Evolutionary conservation across 257 asterid genomes (phyloP), one percentile per base, ranked within the genome.

Genomic region (Galeopsis tetrahit): DNA sequence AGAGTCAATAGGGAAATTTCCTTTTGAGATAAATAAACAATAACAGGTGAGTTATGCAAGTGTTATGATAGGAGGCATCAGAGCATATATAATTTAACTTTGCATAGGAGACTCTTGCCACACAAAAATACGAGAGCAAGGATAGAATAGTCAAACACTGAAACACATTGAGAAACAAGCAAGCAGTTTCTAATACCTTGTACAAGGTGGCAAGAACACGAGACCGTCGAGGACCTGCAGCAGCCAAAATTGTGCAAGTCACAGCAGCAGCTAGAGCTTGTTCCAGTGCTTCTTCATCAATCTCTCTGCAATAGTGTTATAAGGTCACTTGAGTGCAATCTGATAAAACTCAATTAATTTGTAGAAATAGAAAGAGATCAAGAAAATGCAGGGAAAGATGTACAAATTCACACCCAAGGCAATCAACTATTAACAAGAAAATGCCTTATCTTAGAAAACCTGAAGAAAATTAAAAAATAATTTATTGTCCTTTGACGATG

Each of bases 141-240:
- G 48, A 71, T 31, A 49, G 49, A 35, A 43, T 2, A 14, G 75
- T 34, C 42, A 34, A 58, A 48, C 32, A 31, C 31, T 31, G 38
- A 75, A 10, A 21, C 70, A 44, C 35, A 34, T 52, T 13, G 4
- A 38, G 2, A 68, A 34, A 49, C 42, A 69, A 35, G 48, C 49
- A 61, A 63, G 66, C 67, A 58, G 55, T n/a, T 59, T 49, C 32
- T 21, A 64, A 38, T 80, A 93, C 98, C 93, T 91, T 93, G 85
- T 93, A 93, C 72, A 91, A 79, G 56, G 98, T 93, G 65, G 98
- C 98, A 79, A 93, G 97, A 70, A 93, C 98, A 62, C 96, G 96
- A 71, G 98, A 79, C 48, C 96, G 91, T 65, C 91, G 96, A 76
- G 97, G 96, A 69, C 97, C 97, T 10, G 97, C 97, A 17, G 95